phyloP scores from a whole-genome alignment of 106 monocot genomes.

The Allium fistulosum region DNA sequence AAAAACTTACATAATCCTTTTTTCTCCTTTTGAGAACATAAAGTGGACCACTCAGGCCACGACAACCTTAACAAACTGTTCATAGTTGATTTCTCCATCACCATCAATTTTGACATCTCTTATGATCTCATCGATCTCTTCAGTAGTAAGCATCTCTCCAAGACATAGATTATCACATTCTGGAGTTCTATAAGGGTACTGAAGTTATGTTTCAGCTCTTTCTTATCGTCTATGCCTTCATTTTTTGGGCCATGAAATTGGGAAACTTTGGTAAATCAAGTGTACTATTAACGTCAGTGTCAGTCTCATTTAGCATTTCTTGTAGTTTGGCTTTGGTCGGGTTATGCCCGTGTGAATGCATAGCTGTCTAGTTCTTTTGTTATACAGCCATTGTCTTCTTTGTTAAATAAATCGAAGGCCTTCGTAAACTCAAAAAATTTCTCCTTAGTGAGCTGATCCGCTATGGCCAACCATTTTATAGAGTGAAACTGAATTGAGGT shows the following conservation, averaged over 20 bases:
- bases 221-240: constrained; percentile 40
- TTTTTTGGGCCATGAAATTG: constrained; percentile 36
- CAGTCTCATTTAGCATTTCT: constrained; percentile 46
- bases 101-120: constrained; percentile 44
- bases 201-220: constrained; percentile 40
- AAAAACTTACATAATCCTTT: too few species aligned
- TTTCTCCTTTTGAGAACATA: too few species aligned
- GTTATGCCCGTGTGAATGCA: constrained; percentile 29
- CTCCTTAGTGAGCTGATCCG: too few species aligned
- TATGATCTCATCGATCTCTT: constrained; percentile 45
- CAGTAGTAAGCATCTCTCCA: constrained; percentile 43
- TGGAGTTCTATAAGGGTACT: constrained; percentile 40
- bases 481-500: too few species aligned
- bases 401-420: too few species aligned
- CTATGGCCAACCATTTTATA: too few species aligned
- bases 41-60: constrained; percentile 8
- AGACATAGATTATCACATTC: constrained; percentile 51
- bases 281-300: constrained; percentile 28
- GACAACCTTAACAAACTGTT: constrained; percentile 55
- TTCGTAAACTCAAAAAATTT: too few species aligned
- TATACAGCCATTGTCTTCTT: constrained; percentile 2
- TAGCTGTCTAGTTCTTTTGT: constrained; percentile 38
- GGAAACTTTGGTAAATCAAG: constrained; percentile 43
- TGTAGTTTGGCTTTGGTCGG: constrained; percentile 49
- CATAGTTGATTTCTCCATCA: constrained; percentile 56